These are phyloP conservation scores for Chlamydomonas schloesseri DNA, from an alignment of 139 green algal genomes.

Conservation along the genomic window DNA sequence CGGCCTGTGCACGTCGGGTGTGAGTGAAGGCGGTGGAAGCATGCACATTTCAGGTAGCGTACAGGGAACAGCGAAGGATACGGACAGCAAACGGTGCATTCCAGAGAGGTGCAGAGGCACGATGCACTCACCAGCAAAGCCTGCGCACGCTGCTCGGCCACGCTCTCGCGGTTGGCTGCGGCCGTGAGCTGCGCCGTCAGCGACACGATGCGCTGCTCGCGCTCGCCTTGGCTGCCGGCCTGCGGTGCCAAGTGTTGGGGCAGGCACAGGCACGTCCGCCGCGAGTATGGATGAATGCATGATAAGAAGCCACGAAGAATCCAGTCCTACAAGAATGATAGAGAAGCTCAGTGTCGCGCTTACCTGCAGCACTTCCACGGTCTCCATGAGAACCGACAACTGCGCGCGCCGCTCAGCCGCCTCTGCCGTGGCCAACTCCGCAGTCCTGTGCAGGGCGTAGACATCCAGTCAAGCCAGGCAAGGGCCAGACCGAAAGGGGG, in stretches of 20 bases:
- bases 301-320: too few relatives aligned
- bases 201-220: constrained; percentile 66
- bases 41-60: too few relatives aligned
- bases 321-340: too few relatives aligned
- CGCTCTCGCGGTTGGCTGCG: constrained; percentile 43
- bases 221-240: constrained; percentile 61
- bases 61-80: too few relatives aligned
- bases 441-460: constrained; percentile 36
- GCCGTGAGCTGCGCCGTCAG: constrained; percentile 76
- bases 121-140: constrained; percentile 64
- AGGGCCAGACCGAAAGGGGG: too few relatives aligned
- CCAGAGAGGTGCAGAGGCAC: too few relatives aligned
- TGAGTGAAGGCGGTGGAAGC: too few relatives aligned
- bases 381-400: constrained; percentile 76
- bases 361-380: constrained; percentile 79
- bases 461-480: too few relatives aligned
- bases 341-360: too few relatives aligned
- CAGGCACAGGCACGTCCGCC: constrained; percentile 20
- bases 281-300: too few relatives aligned
- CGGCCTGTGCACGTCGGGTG: neutral
- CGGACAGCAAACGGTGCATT: too few relatives aligned
- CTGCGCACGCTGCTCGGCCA: constrained; percentile 50
- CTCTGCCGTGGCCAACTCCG: constrained; percentile 46
- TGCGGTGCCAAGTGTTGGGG: constrained; percentile 36
- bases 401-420: constrained; percentile 63